Evolutionary conservation across 495 filamentous ascomycete species (phyloP), one percentile per base, ranked within the genome.

Genomic region (Podospora tetraspora): DNA sequence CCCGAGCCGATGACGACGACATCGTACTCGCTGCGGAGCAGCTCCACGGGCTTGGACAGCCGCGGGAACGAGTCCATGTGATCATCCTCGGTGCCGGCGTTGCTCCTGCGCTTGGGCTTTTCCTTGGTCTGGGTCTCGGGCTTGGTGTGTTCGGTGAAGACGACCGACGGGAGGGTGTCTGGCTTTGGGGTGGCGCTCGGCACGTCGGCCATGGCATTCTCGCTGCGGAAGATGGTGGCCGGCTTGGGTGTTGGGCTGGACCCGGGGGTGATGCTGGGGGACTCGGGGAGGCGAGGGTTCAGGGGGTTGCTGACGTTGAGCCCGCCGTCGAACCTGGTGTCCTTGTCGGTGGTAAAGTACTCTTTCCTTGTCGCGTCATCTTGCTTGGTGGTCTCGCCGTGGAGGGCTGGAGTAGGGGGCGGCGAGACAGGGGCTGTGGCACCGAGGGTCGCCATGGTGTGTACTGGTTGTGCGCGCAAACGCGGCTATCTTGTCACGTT

Each of bases 1-100:
- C 89, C 89, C 21, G 87, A 89, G 0, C 89, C 88, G 60, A 90
- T 84, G 16, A 91, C 85, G 25, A 91, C 84, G 24, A 85, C 84
- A 72, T 91, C 88, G 64, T 90, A 90, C n/a, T 78, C 72, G 56
- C 78, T 73, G 32, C 85, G 78, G 71, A 90, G 83, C 19, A 84
- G 80, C 68, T 86, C 80, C 22, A 89, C 82, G 0, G 88, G 83
- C 66, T 80, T 83, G 62, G 83, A 84, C 25, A 90, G 80, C 1
- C 81, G 80, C 1, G 87, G 87, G 68, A 81, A 86, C 58, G 66
- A 30, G 19, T 75, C 74, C 13, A 72, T 72, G 64, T 84, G 80
- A 69, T 84, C 83, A 23, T 74, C 77, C 70, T 80, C 83, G 9
- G 75, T 74, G 29, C 74, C 74, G 2, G 24, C 57, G 2, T 22